These are phyloP conservation scores for Sporormia fimetaria DNA, from an alignment of 495 filamentous ascomycete species.

Conservation along the genomic window DNA sequence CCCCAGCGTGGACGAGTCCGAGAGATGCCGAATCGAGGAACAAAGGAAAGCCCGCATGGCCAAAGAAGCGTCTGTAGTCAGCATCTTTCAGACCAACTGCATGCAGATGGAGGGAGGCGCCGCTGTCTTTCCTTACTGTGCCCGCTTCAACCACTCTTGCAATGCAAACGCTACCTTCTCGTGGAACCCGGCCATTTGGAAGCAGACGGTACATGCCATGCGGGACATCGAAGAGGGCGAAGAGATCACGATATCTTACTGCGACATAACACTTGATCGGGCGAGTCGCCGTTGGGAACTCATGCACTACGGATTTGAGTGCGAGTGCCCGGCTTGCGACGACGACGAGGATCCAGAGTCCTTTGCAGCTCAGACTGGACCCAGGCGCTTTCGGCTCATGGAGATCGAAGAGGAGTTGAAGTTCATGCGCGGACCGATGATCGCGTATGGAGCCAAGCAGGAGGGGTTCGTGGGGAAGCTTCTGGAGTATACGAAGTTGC, in stretches of 20 bases:
- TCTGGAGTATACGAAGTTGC: conserved; percentile 10
- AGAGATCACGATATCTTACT: conserved; percentile 27
- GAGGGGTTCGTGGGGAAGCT: conserved; percentile 1
- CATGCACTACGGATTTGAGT: conserved; percentile 25
- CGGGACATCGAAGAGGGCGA: conserved; percentile 26
- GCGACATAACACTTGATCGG: conserved; percentile 12
- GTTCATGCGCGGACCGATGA: background rate
- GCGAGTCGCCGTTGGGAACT: conserved; percentile 15
- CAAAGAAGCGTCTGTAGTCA: conserved; percentile 13
- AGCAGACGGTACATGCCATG: conserved; percentile 25
- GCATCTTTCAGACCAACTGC: conserved; percentile 30
- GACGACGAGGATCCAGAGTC: conserved; percentile 8
- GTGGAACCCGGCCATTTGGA: conserved; percentile 23
- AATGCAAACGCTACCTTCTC: conserved; percentile 27
- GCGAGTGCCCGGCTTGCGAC: conserved; percentile 26
- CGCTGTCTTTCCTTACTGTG: conserved; percentile 22
- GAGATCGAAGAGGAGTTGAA: conserved; percentile 9
- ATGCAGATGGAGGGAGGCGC: conserved; percentile 18
- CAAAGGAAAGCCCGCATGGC: conserved; percentile 14
- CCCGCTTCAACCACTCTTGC: conserved; percentile 31
- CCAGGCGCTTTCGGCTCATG: conserved; percentile 8
- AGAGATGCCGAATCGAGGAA: conserved; percentile 18
- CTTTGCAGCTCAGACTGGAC: conserved; percentile 12
- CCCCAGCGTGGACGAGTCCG: conserved; percentile 1
- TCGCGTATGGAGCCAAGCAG: background rate